Conservation (phyloP, 192 early-diverging fungal genomes). For the Gigaspora rosea region DNA sequence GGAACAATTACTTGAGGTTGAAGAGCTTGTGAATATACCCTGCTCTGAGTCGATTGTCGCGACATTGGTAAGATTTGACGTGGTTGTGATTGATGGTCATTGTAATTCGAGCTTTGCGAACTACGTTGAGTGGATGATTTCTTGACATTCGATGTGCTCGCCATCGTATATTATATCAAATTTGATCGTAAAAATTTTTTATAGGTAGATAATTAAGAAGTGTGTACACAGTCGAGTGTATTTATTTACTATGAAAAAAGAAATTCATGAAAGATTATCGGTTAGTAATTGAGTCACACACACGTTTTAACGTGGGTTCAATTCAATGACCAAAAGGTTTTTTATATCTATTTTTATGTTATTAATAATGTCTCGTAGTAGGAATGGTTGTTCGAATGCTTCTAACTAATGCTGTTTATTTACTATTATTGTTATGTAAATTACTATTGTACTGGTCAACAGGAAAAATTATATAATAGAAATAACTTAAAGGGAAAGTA, state of each 20-base stretch:
- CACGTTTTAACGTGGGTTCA: background rate
- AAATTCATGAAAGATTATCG: background rate
- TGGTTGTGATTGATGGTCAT: background rate
- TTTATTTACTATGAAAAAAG: background rate
- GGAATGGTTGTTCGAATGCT: too few relatives aligned
- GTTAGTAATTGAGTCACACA: background rate
- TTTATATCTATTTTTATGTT: background rate
- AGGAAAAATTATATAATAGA: too few relatives aligned
- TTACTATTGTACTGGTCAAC: too few relatives aligned
- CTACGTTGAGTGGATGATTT: slow-evolving; percentile 7
- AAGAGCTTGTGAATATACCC: background rate
- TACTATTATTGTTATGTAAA: too few relatives aligned
- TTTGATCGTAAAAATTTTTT: background rate
- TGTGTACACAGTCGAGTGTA: background rate
- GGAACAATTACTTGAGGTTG: slow-evolving; percentile 24
- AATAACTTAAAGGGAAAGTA: background rate
- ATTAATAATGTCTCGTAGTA: background rate
- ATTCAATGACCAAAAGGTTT: background rate
- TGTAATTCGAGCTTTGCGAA: background rate
- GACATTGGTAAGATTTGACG: slow-evolving; percentile 22
- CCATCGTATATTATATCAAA: slow-evolving; percentile 12
- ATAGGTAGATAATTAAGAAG: background rate
- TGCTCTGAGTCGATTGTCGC: background rate
- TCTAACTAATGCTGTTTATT: too few relatives aligned
- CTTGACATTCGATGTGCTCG: slow-evolving; percentile 15